A percentile compares a stretch with the other conserved stretches of the same genome.
phyloP scores from a whole-genome alignment of 768 basidiomycete genomes.

The Multifurca ochricompacta region DNA sequence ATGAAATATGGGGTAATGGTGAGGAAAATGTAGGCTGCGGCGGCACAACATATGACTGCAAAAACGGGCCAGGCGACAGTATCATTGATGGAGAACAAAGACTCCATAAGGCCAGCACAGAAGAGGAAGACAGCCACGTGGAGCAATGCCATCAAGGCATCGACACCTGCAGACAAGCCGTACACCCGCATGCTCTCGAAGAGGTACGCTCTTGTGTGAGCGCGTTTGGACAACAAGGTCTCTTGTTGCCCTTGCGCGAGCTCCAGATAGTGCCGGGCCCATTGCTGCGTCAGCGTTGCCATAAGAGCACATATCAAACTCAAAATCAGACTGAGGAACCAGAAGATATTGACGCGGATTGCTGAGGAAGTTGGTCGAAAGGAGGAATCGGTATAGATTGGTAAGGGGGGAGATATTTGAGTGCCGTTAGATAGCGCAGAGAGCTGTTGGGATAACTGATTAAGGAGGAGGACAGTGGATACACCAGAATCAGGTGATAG shows the following conservation, averaged over 20 bases:
- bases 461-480: not conserved
- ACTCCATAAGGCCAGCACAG: slow-evolving; percentile 6
- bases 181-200: slow-evolving; percentile 17
- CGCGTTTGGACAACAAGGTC: not conserved
- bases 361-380: not conserved
- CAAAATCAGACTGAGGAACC: not conserved
- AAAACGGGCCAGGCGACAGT: not conserved
- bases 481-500: not conserved
- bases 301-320: not conserved
- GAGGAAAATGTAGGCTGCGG: not conserved
- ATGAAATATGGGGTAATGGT: slow-evolving; percentile 1
- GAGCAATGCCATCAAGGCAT: slow-evolving; percentile 14
- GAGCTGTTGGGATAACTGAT: not conserved
- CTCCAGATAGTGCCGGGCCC: not conserved
- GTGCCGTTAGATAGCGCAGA: not conserved
- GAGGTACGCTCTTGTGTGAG: slow-evolving; percentile 5
- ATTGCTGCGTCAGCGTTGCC: slow-evolving; percentile 1
- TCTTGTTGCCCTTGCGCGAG: not conserved
- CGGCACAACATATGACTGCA: not conserved
- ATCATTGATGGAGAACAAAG: slow-evolving; percentile 5
- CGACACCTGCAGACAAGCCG: not conserved
- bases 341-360: not conserved
- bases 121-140: slow-evolving; percentile 9
- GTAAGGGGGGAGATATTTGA: not conserved
- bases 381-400: not conserved